Conservation (phyloP, 129 eudicot species). For the Lonicera japonica region DNA sequence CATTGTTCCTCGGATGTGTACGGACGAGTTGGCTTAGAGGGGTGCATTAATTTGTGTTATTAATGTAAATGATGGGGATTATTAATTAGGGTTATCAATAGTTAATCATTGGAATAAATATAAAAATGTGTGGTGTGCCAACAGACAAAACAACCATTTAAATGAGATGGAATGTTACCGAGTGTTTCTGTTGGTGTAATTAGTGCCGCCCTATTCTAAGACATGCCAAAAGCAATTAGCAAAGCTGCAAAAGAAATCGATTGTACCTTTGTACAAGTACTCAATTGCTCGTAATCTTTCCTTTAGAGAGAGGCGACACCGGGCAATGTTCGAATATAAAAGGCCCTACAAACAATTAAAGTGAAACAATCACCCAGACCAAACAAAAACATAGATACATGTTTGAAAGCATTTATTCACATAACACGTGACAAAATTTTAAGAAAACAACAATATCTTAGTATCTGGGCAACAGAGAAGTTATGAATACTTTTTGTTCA, state of each 20-base stretch:
- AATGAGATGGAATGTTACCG: too few species aligned
- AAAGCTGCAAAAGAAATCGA: not conserved
- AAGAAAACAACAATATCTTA: too few species aligned
- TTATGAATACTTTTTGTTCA: not conserved
- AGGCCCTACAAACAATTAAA: conserved; percentile 41
- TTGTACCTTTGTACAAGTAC: conserved; percentile 63
- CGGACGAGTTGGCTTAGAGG: too few species aligned
- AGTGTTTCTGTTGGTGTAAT: too few species aligned
- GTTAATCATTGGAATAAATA: too few species aligned
- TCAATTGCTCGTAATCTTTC: conserved; percentile 45
- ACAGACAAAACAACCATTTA: too few species aligned
- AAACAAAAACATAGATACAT: not conserved
- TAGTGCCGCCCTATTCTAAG: too few species aligned
- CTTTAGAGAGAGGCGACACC: conserved; percentile 41
- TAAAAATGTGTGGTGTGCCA: too few species aligned
- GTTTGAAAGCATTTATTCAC: not conserved
- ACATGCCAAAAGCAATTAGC: not conserved
- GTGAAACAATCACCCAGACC: not conserved
- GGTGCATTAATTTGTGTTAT: too few species aligned
- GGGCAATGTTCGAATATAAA: conserved; percentile 51
- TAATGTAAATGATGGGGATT: too few species aligned
- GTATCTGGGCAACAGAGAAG: not conserved
- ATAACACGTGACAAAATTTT: not conserved
- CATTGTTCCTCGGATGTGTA: too few species aligned
- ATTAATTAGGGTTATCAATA: too few species aligned